Percentiles rank a stretch among this genome's conserved stretches.
These are phyloP conservation scores for Fistulina hepatica DNA, from an alignment of 1,284 basidiomycete species.

Conservation along the genomic window DNA sequence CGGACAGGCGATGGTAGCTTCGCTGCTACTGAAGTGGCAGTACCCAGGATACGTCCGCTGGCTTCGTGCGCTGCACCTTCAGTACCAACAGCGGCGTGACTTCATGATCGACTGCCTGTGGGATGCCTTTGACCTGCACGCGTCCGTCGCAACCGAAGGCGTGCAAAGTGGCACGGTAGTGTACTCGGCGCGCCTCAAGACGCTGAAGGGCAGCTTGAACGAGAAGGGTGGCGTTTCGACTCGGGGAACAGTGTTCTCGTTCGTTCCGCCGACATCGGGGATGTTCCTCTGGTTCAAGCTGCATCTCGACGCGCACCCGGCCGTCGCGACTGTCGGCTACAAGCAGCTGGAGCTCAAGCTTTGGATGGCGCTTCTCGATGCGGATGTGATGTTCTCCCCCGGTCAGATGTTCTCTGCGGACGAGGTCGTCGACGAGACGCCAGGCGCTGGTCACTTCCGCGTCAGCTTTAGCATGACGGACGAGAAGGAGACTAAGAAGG, in stretches of 20 bases:
- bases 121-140: constrained; percentile 39
- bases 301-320: constrained; percentile 51
- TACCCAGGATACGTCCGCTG: constrained; percentile 66
- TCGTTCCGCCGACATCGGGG: constrained; percentile 59
- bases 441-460: constrained; percentile 45
- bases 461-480: constrained; percentile 49
- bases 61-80: constrained; percentile 48
- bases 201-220: constrained; percentile 15
- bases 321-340: constrained; percentile 29
- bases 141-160: constrained; percentile 21
- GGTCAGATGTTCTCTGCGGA: constrained; percentile 42
- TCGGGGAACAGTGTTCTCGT: constrained; percentile 45
- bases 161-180: constrained; percentile 29
- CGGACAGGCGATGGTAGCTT: constrained; percentile 52
- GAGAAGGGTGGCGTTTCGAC: constrained; percentile 30
- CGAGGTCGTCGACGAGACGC: constrained; percentile 20
- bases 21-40: constrained; percentile 57
- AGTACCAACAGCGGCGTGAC: constrained; percentile 51
- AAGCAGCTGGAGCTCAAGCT: constrained; percentile 44
- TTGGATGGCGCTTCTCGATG: constrained; percentile 45
- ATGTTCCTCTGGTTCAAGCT: constrained; percentile 53
- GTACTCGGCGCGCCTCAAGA: constrained; percentile 33
- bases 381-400: constrained; percentile 49
- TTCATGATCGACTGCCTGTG: constrained; percentile 46
- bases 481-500: constrained; percentile 39